Percentiles rank a stretch among this genome's conserved stretches.
phyloP scores from a whole-genome alignment of 2,329 filamentous ascomycete genomes.

The Alternaria ethzedia region DNA sequence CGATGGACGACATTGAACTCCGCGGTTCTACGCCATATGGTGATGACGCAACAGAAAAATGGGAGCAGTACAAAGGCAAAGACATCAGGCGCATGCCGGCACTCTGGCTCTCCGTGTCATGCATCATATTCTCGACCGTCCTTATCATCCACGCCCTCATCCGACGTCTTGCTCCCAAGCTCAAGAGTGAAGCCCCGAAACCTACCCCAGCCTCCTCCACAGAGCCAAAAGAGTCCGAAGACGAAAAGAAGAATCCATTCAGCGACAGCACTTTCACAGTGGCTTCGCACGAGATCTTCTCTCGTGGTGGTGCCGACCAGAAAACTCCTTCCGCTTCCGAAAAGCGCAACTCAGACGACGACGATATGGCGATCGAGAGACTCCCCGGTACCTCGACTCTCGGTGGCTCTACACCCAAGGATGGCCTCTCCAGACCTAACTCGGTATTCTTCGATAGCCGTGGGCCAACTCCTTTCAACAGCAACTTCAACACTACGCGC shows the following conservation, averaged over 20 bases:
- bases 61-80: constrained; percentile 37
- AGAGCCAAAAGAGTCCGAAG: not conserved
- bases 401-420: constrained; percentile 25
- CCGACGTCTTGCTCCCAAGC: constrained; percentile 23
- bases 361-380: constrained; percentile 34
- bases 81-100: constrained; percentile 38
- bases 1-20: constrained; percentile 43
- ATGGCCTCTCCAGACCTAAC: constrained; percentile 23
- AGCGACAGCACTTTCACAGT: constrained; percentile 1
- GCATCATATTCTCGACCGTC: constrained; percentile 35
- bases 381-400: constrained; percentile 24
- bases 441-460: constrained; percentile 34
- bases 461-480: constrained; percentile 28
- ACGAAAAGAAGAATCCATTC: constrained; percentile 11
- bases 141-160: constrained; percentile 42
- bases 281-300: not conserved
- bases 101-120: constrained; percentile 41
- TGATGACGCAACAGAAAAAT: constrained; percentile 30
- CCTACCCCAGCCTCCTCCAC: not conserved
- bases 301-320: not conserved
- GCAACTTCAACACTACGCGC: constrained; percentile 22
- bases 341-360: constrained; percentile 16
- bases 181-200: constrained; percentile 3
- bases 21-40: constrained; percentile 40
- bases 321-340: constrained; percentile 6